A percentile compares a stretch with the other conserved stretches of the same genome.
These are phyloP conservation scores for Linnemannia hyalina DNA, from an alignment of 192 early-diverging fungal species.

Conservation along the genomic window DNA sequence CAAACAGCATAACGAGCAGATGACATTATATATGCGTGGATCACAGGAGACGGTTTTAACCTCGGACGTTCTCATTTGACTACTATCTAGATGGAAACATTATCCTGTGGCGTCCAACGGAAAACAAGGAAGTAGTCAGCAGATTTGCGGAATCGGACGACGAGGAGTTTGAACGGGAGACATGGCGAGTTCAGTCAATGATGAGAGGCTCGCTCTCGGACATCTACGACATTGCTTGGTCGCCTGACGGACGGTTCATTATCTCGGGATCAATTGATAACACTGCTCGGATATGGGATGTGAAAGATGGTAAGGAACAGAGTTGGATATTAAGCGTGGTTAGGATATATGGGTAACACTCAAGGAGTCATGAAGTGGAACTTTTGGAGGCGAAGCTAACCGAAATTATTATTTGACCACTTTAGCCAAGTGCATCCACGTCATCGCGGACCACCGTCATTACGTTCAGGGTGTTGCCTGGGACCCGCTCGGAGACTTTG, in stretches of 20 bases:
- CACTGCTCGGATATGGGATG: conserved; percentile 88
- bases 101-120: conserved; percentile 85
- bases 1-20: not conserved
- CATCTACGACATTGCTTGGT: conserved; percentile 96
- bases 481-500: conserved; percentile 90
- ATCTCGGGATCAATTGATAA: conserved; percentile 91
- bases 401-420: not conserved
- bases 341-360: not conserved
- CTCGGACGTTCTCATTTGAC: not conserved
- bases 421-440: conserved; percentile 78
- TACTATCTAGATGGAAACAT: conserved; percentile 79
- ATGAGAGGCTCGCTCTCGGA: conserved; percentile 84
- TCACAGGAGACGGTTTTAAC: not conserved
- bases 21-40: no score
- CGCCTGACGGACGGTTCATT: conserved; percentile 84
- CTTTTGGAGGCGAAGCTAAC: not conserved
- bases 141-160: conserved; percentile 63
- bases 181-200: conserved; percentile 79
- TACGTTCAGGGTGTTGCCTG: conserved; percentile 98
- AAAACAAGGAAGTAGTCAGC: conserved; percentile 59
- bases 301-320: conserved; percentile 70
- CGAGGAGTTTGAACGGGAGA: conserved; percentile 75
- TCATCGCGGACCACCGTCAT: conserved; percentile 86
- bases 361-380: not conserved
- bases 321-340: not conserved